Base-by-base conservation (phyloP, 352 stramenopile genomes). In the Phytophthora megakarya region DNA sequence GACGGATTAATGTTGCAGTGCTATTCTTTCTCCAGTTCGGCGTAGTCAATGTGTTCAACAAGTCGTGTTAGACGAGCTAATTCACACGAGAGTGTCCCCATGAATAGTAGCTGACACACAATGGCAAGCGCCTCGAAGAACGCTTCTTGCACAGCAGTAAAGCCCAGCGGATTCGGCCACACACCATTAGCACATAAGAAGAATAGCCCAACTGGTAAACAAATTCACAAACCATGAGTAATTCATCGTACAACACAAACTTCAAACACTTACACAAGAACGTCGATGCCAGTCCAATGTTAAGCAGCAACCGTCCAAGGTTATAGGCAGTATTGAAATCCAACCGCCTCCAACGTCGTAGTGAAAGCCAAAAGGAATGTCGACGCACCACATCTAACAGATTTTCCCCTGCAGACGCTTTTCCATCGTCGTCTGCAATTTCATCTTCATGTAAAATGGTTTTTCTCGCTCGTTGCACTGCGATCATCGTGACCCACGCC, bases 81-180 rank as follows among this genome's bases (percentile, higher is more conserved):
- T 56, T 96, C 87, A 45, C 84, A 89, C 4, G 82, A 90, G 1
- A 92, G 58, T 46, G 87, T 96, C 12, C 87, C 87, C 81, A 96
- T 93, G 73, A 90, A 96, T 18, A 96, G 64, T n/a, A 96, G 72
- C 55, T 96, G 87, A 38, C 84, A 96, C 15, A 94, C 72, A 63
- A 96, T 94, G 3, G 87, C 85, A 44, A 92, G 76, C 3, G 86
- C 82, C 55, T 96, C 87, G 38, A 93, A 88, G 59, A 93, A 88
- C 3, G 87, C 87, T 37, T 96, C 87, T 55, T 94, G 82, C 0
- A 87, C 72, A 26, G 84, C 84, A 23, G 87, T 93, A 53, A 96
- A 89, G 3, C 83, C 84, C 21, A 94, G 48, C 1, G 86, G 86
- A 26, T 96, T 96, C 9, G 77, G 65, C 83, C 83, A 92, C 61